Percentiles rank a stretch among this genome's conserved stretches.
These are phyloP conservation scores for Flammula alnicola DNA, from an alignment of 1,284 basidiomycete species.

Conservation along the genomic window DNA sequence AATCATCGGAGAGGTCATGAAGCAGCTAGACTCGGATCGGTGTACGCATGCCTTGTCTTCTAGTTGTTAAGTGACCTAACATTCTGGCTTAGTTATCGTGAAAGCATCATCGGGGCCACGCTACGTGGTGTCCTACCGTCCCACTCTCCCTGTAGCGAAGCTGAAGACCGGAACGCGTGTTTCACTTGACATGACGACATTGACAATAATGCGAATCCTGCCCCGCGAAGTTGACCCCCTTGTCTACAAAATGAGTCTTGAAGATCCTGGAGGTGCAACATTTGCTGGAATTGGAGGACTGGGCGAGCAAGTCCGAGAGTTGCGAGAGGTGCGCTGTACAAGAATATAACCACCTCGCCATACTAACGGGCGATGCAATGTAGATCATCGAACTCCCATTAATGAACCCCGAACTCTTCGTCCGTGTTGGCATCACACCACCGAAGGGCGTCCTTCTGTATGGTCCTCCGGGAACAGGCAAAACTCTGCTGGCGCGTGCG, in stretches of 20 bases:
- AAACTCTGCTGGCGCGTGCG: slow-evolving; percentile 94
- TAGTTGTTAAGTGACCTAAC: slow-evolving; percentile 7
- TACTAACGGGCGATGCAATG: not conserved
- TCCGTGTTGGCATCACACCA: slow-evolving; percentile 94
- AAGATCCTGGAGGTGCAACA: slow-evolving; percentile 94
- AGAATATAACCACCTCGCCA: not conserved
- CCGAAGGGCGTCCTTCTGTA: slow-evolving; percentile 95
- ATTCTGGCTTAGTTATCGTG: slow-evolving; percentile 80
- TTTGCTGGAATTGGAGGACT: slow-evolving; percentile 98
- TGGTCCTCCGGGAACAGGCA: slow-evolving; percentile 94
- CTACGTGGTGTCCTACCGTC: slow-evolving; percentile 98
- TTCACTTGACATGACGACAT: slow-evolving; percentile 98
- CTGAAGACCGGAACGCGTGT: slow-evolving; percentile 96
- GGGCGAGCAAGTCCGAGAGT: slow-evolving; percentile 94
- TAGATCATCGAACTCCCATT: slow-evolving; percentile 96
- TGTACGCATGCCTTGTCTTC: slow-evolving; percentile 60
- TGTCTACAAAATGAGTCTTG: slow-evolving; percentile 99
- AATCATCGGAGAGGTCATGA: slow-evolving; percentile 99
- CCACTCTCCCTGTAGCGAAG: slow-evolving; percentile 89
- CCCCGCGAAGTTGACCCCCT: slow-evolving; percentile 98
- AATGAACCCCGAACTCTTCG: slow-evolving; percentile 94
- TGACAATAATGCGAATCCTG: slow-evolving; percentile 98
- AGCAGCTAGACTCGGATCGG: slow-evolving; percentile 97
- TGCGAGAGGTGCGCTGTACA: slow-evolving; percentile 77
- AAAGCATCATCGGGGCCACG: slow-evolving; percentile 98